phyloP scores from a whole-genome alignment of 2,329 filamentous ascomycete species.

The Sclerotinia trifoliorum region DNA sequence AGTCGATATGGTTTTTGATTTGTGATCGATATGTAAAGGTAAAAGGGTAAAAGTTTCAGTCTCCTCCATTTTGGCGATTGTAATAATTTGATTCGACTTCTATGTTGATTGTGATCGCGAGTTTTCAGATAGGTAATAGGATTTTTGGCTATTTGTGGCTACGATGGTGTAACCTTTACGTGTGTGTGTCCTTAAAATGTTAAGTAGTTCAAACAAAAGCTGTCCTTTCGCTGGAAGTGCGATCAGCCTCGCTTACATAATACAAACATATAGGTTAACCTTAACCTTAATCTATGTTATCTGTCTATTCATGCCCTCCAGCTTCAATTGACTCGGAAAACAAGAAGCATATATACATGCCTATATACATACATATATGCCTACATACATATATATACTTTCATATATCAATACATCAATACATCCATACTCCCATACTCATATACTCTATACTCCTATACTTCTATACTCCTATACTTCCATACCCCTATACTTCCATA shows the following conservation, averaged over 20 bases:
- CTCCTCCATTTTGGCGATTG: constrained; percentile 50
- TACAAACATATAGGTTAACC: not conserved
- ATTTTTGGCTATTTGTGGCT: not conserved
- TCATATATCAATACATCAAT: not conserved
- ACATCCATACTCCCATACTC: not conserved
- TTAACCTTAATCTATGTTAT: no score
- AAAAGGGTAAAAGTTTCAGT: constrained; percentile 77
- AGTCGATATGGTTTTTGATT: constrained; percentile 70
- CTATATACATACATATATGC: no score
- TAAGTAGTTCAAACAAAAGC: not conserved
- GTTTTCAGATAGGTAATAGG: not conserved
- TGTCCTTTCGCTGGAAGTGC: constrained; percentile 8
- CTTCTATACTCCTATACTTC: not conserved
- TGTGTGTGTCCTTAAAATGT: constrained; percentile 9
- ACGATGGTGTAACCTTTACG: no score
- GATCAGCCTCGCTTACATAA: constrained; percentile 5
- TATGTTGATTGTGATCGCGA: not conserved
- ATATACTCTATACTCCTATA: not conserved
- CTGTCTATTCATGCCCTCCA: no score
- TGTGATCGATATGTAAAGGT: constrained; percentile 77
- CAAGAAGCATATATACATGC: no score
- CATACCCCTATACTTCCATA: not conserved
- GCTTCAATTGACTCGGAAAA: no score
- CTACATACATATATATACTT: no score
- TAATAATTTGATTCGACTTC: not conserved